These are phyloP conservation scores for Sporisorium exsertum DNA, from an alignment of 1,284 basidiomycete species.

Conservation along the genomic window DNA sequence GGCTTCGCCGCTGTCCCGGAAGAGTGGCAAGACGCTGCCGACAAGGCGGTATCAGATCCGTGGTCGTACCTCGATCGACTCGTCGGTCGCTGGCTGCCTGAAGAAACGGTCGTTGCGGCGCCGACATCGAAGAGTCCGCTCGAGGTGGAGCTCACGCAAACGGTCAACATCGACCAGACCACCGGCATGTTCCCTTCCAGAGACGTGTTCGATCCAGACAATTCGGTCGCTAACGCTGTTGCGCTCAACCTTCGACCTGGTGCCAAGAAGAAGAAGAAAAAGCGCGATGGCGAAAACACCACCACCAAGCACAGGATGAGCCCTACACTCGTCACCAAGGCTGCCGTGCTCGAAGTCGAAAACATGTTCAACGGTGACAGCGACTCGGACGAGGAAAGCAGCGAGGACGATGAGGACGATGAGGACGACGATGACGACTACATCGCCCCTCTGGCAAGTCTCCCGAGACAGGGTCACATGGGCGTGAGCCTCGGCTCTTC, in stretches of 20 bases:
- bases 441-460: constrained; percentile 32
- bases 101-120: constrained; percentile 2
- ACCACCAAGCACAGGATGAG: constrained; percentile 42
- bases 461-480: constrained; percentile 18
- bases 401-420: constrained; percentile 41
- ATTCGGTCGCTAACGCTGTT: constrained; percentile 47
- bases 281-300: constrained; percentile 40
- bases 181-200: constrained; percentile 42
- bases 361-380: constrained; percentile 66
- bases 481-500: constrained; percentile 29
- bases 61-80: constrained; percentile 59
- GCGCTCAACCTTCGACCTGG: constrained; percentile 50
- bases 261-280: constrained; percentile 49
- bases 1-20: constrained; percentile 28
- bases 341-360: constrained; percentile 61
- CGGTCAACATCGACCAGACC: constrained; percentile 28
- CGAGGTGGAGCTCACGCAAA: constrained; percentile 34
- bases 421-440: constrained; percentile 43
- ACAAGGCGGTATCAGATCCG: constrained; percentile 41
- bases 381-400: constrained; percentile 44
- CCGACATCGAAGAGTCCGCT: constrained; percentile 1
- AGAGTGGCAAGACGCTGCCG: constrained; percentile 34
- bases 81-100: constrained; percentile 58
- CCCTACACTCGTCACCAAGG: constrained; percentile 63
- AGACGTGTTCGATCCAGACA: constrained; percentile 50